These are phyloP conservation scores for Pisolithus marmoratus DNA, from an alignment of 768 basidiomycete genomes.

Conservation along the genomic window DNA sequence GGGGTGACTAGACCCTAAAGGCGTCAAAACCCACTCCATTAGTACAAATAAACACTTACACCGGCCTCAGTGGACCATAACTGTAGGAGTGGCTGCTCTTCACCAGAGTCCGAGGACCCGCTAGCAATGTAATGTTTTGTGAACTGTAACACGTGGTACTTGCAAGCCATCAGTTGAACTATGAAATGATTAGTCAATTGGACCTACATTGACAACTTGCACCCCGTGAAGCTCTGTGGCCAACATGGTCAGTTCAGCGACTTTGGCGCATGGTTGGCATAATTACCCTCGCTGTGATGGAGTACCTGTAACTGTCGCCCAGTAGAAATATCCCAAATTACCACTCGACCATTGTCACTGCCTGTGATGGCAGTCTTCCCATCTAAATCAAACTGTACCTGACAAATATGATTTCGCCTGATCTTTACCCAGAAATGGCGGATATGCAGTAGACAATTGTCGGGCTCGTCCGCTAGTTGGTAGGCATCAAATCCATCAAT, in stretches of 20 bases:
- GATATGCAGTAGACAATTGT: background rate
- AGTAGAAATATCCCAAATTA: background rate
- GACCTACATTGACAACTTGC: background rate
- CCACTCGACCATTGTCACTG: slow-evolving; percentile 2
- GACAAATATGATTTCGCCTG: background rate
- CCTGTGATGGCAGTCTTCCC: background rate
- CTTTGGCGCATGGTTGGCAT: background rate
- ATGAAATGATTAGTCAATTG: background rate
- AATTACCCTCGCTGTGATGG: background rate
- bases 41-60: too few species aligned
- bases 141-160: background rate
- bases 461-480: background rate
- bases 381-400: background rate
- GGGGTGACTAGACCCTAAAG: too few species aligned
- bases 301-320: background rate
- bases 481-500: background rate
- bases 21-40: too few species aligned
- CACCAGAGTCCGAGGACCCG: background rate
- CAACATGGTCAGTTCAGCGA: background rate
- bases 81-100: background rate
- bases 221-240: background rate
- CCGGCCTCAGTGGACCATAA: background rate
- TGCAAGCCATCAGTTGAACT: background rate
- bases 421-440: background rate
- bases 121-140: background rate